Evolutionary conservation across 2,329 filamentous ascomycete species (phyloP), one percentile per base, ranked within the genome.

Genomic region (Stachybotrys elegans): DNA sequence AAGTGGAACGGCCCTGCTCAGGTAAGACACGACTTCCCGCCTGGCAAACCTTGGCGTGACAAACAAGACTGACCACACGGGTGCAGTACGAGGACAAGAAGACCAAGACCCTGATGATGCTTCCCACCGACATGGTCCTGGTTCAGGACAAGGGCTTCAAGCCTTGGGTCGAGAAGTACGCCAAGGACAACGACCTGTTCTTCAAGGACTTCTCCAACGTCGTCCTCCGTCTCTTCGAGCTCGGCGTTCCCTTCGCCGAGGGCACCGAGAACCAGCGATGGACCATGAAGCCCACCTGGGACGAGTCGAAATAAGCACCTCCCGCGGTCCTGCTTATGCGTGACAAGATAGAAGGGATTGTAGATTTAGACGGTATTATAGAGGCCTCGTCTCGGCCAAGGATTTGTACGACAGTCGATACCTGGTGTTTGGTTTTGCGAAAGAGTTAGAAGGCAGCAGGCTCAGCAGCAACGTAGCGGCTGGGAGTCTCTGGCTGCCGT

Each of bases 61-160:
- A 11, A 4, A 22, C 3, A 3, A 20, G 9, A 20, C 35, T 38
- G 21, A 38, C 35, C 21, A 23, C n/a, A 9, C 6, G 22, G 32
- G 34, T 31, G 20, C 46, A 94, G 78, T 92, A 85, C 64, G 84
- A 95, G 71, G 91, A 97, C 71, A 86, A 87, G 72, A 80, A 75
- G 61, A 88, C 84, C 59, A 91, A 95, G 79, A 77, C 78, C 34
- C 73, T 97, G 57, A 97, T 98, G 93, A 97, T 98, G 92, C 75
- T 98, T 67, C 93, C 93, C 43, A 86, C 89, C 52, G 92, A 98
- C 62, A 83, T 94, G 70, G 86, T 85, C 45, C 75, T 97, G 45
- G 71, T 95, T 60, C 80, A 91, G 72, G 92, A 97, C 72, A 92
- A 92, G 79, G 75, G 75, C 54, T 94, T 97, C 77, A 82, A 79